Evolutionary conservation across 108 stramenopile species (phyloP).

Genomic region (Tribonema minus): DNA sequence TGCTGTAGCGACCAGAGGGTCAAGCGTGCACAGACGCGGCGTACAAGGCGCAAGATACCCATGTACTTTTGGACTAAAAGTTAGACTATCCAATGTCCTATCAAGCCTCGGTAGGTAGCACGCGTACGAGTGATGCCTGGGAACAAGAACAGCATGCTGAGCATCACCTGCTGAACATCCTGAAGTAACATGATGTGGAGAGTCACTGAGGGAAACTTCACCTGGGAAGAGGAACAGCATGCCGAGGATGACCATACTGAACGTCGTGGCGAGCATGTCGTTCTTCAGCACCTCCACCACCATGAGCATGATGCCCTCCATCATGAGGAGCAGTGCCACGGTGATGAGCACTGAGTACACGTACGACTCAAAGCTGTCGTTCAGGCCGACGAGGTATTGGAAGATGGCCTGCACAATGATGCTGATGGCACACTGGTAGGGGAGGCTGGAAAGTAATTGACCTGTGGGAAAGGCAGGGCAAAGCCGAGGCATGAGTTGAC

Average conservation of each 20-base stretch:
- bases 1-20: too few species aligned
- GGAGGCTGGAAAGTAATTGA: conserved; percentile 33
- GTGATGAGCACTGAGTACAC: conserved; percentile 27
- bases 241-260: conserved; percentile 44
- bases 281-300: conserved; percentile 50
- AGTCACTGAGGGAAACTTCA: too few species aligned
- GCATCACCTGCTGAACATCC: too few species aligned
- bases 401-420: conserved; percentile 32
- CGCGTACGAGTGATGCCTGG: background rate
- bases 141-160: conserved; percentile 7
- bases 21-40: too few species aligned
- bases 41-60: background rate
- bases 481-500: too few species aligned
- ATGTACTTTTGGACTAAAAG: background rate
- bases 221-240: conserved; percentile 36
- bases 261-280: conserved; percentile 42
- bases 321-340: conserved; percentile 14
- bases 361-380: conserved; percentile 12
- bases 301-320: conserved; percentile 43
- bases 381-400: conserved; percentile 40
- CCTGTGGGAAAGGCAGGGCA: too few species aligned
- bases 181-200: too few species aligned
- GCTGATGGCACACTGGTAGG: conserved; percentile 19
- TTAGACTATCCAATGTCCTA: background rate
- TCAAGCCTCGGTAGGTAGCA: background rate